Base-by-base conservation (phyloP, 2,329 filamentous ascomycete genomes). In the Colletotrichum sp. region DNA sequence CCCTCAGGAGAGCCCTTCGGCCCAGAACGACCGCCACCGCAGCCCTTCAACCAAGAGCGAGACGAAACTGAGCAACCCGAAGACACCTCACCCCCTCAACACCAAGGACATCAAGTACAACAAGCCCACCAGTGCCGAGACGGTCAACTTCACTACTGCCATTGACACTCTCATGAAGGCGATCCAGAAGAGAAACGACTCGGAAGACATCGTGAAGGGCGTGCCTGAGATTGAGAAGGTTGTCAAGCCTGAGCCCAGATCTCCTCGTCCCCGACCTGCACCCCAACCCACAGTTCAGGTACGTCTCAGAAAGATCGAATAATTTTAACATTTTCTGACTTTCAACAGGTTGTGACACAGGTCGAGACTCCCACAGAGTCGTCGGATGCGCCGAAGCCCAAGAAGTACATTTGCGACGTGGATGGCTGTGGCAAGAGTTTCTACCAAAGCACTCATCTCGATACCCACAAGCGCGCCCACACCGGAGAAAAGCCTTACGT, bases 401-500 rank as follows among this genome's bases (percentile, higher is more conserved):
- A 93, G 83, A 87, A 92, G 80, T 96, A 96, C 83, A 86, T 90
- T 21, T 99, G 97, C 85, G 90, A 89, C 24, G 89, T 95, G 52
- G 90, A 92, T 9, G 91, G 91, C 55, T 98, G 96, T 84, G 88
- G 89, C 79, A 97, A 97, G 87, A 92, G 90, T 77, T 98, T 98
- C 84, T 92, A 92, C 75, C 96, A 98, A 82, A 98, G 96, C 85
- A 98, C 96, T 2, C 96, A 98, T 80, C 89, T 98, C 13, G 94
- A 97, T 76, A 98, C 97, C 65, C 97, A 99, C 83, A 93, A 91
- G 61, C 91, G 96, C 78, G 93, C 94, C 6, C 97, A 99, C 84
- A 98, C 95, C 3, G 97, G 97, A 18, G 92, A 94, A 70, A 97
- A 96, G 83, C 96, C 96, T 76, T 98, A 96, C 83, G 94, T 98